Base-by-base conservation (phyloP, 2,329 filamentous ascomycete genomes). In the Diplocarpon mali region DNA sequence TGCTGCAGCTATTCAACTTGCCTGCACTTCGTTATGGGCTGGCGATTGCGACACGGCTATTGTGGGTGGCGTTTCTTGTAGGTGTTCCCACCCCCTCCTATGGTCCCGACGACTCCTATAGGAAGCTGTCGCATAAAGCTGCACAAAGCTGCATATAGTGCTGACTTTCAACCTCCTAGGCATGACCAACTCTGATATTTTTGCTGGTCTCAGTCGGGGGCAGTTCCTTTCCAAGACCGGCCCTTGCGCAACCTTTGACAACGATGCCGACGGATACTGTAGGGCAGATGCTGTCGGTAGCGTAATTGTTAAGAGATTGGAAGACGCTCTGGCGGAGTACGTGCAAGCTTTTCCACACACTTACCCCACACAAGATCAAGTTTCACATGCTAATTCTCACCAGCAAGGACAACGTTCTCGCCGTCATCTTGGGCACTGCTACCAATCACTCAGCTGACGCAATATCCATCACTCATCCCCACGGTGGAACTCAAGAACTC, bases 381-480 rank as follows among this genome's bases (percentile, higher is more conserved):
- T 29, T 16, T 15, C 24, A 14, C 12, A 28, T 13, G 16, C 28
- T 40, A 10, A 40, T 12, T 29, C 3, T 3, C 7, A 30, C 15
- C 8, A 44, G 42, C 38, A 69, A 69, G 1, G 70, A 78, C 49
- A 60, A 60, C 2, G 67, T 77, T 27, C 46, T 68, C 1, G 72
- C 63, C 7, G 62, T 70, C 0, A 83, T 95, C 39, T 69, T 84
- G 1, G 84, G 79, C 24, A 76, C 80, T 1, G 75, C 78, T 4
- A 92, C 85, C 39, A 93, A 92, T 62, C 85, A 92, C 63, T 89
- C 83, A 1, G 83, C 83, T 0, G 79, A 88, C 56, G 79, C 85
- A 36, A 78, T 86, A 15, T 89, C 85, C 1, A 92, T 93, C 57
- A 92, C 85, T 0, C 83, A 86, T 46, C 87, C 87, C 1, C 85